Percentiles rank a stretch among this genome's conserved stretches.
phyloP scores from a whole-genome alignment of 208 protist genomes.

The Trypanosomatidae sp. region DNA sequence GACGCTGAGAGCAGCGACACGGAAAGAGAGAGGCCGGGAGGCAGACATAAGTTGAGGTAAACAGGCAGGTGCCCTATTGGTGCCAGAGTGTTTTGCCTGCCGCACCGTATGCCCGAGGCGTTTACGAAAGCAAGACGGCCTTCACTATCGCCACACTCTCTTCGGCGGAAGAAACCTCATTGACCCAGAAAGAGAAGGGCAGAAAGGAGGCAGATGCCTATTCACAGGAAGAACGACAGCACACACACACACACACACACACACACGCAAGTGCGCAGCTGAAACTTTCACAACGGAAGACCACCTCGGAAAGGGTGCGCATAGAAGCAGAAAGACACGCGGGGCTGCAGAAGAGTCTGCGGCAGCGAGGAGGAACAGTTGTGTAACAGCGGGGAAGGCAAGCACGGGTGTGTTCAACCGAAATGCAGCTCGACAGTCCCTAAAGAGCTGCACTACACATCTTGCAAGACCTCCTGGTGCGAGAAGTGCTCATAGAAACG shows the following conservation, averaged over 20 bases:
- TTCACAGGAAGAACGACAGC: background rate
- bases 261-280: background rate
- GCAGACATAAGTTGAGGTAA: background rate
- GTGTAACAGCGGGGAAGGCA: background rate
- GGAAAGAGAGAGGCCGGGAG: background rate
- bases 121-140: background rate
- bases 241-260: background rate
- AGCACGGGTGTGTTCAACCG: background rate
- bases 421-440: background rate
- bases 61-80: background rate
- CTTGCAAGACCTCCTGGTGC: background rate
- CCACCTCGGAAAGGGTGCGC: background rate
- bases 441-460: background rate
- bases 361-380: background rate
- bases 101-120: background rate
- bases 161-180: background rate
- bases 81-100: too few relatives aligned
- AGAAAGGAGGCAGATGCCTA: background rate
- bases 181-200: background rate
- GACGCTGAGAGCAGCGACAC: background rate
- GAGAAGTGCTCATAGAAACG: background rate
- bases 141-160: background rate
- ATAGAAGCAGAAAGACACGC: background rate
- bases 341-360: background rate
- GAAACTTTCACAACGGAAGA: background rate